Percentiles rank a stretch among this genome's conserved stretches.
Conservation (phyloP, 1,284 basidiomycete species). For the Tetrapyrgos nigripes region DNA sequence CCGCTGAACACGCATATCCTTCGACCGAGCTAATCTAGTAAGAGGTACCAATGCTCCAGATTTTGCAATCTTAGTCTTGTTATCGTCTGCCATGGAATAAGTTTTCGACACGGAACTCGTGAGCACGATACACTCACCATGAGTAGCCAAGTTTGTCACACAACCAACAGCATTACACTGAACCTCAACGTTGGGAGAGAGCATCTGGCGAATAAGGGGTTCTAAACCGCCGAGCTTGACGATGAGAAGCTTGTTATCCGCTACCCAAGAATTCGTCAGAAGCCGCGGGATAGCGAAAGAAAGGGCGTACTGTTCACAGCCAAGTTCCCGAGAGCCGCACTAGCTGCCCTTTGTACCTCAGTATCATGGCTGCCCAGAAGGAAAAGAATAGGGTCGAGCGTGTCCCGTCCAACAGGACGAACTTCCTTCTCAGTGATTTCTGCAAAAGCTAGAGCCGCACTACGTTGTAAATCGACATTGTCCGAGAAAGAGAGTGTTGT, state of each 20-base stretch:
- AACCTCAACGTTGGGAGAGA: constrained; percentile 98
- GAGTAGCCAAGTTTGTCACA: constrained; percentile 98
- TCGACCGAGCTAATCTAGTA: constrained; percentile 95
- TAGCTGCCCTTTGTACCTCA: constrained; percentile 98
- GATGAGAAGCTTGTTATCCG: constrained; percentile 99
- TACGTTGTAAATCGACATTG: constrained; percentile 98
- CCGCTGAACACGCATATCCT: constrained; percentile 99
- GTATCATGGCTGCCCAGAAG: constrained; percentile 97
- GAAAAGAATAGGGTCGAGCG: constrained; percentile 98
- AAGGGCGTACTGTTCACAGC: constrained; percentile 92
- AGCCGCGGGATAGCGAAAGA: constrained; percentile 24
- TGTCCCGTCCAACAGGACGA: constrained; percentile 95
- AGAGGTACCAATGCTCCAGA: constrained; percentile 97
- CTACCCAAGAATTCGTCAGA: constrained; percentile 47
- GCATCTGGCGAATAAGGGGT: constrained; percentile 98
- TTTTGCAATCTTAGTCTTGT: constrained; percentile 99
- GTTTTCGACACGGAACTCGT: background rate
- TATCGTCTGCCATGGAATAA: constrained; percentile 75
- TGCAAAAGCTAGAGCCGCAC: constrained; percentile 97
- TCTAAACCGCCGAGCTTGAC: constrained; percentile 98
- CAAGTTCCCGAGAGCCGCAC: constrained; percentile 97
- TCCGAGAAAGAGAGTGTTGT: constrained; percentile 99
- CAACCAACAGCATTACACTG: constrained; percentile 99
- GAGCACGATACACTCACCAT: constrained; percentile 66
- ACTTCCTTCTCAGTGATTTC: constrained; percentile 99